Percentiles rank a stretch among this genome's conserved stretches.
phyloP scores from a whole-genome alignment of 495 filamentous ascomycete species.

The Penicillium cosmopolitanum region DNA sequence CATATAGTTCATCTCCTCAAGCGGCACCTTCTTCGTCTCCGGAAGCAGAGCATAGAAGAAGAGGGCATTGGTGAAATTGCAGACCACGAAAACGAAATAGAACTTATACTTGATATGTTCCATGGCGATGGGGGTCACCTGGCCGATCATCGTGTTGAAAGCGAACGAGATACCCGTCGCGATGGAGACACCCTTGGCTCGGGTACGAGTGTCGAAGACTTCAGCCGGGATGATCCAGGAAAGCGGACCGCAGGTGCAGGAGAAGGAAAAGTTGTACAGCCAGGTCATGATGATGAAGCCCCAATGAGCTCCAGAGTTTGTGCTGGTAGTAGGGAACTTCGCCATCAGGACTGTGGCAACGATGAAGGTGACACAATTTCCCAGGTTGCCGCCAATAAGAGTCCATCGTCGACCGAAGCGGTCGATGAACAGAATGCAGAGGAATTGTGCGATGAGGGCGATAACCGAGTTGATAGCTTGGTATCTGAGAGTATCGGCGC shows the following conservation, averaged over 20 bases:
- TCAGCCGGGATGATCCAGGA: slow-evolving; percentile 69
- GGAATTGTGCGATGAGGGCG: slow-evolving; percentile 64
- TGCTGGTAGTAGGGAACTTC: slow-evolving; percentile 53
- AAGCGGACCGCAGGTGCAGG: slow-evolving; percentile 64
- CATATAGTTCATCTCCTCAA: slow-evolving; percentile 73
- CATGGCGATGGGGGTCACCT: slow-evolving; percentile 67
- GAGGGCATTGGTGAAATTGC: slow-evolving; percentile 59
- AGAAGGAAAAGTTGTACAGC: slow-evolving; percentile 73
- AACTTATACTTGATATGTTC: slow-evolving; percentile 52
- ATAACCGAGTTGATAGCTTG: slow-evolving; percentile 73
- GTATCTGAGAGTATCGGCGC: slow-evolving; percentile 67
- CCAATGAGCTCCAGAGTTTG: slow-evolving; percentile 65
- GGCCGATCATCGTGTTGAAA: slow-evolving; percentile 76
- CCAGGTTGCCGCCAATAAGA: slow-evolving; percentile 66
- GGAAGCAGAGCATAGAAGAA: slow-evolving; percentile 67
- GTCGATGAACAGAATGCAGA: slow-evolving; percentile 71
- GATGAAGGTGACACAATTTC: slow-evolving; percentile 64
- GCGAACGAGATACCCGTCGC: slow-evolving; percentile 68
- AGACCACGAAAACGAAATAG: slow-evolving; percentile 61
- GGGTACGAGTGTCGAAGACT: slow-evolving; percentile 70
- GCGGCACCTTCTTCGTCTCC: slow-evolving; percentile 65
- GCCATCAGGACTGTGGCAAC: slow-evolving; percentile 53
- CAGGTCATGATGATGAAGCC: slow-evolving; percentile 75
- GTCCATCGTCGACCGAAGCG: slow-evolving; percentile 65
- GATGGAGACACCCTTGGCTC: slow-evolving; percentile 67